Evolutionary conservation across 148 eudicot species (phyloP).

Genomic region (Chenopodium formosanum): DNA sequence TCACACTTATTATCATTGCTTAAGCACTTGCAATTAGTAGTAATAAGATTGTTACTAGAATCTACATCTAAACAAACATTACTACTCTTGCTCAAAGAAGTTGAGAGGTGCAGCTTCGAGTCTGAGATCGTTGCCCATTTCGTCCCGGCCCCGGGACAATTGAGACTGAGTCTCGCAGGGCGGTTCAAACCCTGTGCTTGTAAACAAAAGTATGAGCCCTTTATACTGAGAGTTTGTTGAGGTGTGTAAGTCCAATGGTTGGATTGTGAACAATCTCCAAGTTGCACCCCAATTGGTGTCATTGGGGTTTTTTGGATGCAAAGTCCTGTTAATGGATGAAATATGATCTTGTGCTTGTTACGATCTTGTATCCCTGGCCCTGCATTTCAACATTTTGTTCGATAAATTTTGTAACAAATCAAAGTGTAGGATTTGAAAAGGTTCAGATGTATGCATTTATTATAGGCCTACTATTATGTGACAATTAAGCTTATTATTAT

Average conservation of each 20-base stretch:
- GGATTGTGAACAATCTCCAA: slow-evolving; percentile 63
- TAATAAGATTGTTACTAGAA: slow-evolving; percentile 38
- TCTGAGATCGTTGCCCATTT: slow-evolving; percentile 68
- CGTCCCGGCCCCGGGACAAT: slow-evolving; percentile 40
- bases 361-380: slow-evolving; percentile 47
- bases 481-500: too few relatives aligned
- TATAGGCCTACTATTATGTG: too few relatives aligned
- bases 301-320: slow-evolving; percentile 45
- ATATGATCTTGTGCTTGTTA: slow-evolving; percentile 46
- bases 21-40: slow-evolving; percentile 64
- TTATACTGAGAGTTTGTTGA: slow-evolving; percentile 41
- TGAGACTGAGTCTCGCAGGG: slow-evolving; percentile 41
- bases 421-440: neutral
- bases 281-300: slow-evolving; percentile 28
- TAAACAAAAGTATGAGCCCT: slow-evolving; percentile 54
- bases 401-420: too few relatives aligned
- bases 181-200: slow-evolving; percentile 40
- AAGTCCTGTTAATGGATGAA: slow-evolving; percentile 73
- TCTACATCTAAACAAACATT: slow-evolving; percentile 65
- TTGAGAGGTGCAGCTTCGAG: slow-evolving; percentile 74
- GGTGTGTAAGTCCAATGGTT: slow-evolving; percentile 55
- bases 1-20: slow-evolving; percentile 52
- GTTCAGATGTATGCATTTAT: neutral
- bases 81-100: slow-evolving; percentile 33
- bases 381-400: slow-evolving; percentile 29